phyloP scores from a whole-genome alignment of 148 eudicot species.

The Fagopyrum homotropicum region DNA sequence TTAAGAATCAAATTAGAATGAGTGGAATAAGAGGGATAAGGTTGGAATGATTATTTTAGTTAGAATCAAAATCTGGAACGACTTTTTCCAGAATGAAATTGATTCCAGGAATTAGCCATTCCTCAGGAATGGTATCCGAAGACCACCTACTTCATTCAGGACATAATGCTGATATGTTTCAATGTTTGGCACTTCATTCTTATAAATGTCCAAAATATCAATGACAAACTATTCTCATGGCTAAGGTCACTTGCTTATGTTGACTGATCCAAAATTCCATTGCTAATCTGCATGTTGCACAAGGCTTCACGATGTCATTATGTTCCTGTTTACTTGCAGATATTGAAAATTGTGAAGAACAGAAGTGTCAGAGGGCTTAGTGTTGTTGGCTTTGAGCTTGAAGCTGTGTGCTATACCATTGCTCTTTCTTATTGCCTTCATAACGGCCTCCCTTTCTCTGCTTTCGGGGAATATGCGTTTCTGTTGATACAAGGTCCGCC shows the following conservation, averaged over 20 bases:
- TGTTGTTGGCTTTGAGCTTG: slow-evolving; percentile 78
- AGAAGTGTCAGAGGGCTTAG: slow-evolving; percentile 84
- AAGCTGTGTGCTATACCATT: slow-evolving; percentile 88
- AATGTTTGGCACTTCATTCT: not conserved
- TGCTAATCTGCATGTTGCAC: not conserved
- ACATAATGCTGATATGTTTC: not conserved
- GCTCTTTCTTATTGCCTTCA: slow-evolving; percentile 96
- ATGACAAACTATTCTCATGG: not conserved
- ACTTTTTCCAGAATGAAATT: no score
- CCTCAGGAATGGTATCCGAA: no score
- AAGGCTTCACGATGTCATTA: not conserved
- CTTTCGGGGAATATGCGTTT: slow-evolving; percentile 88
- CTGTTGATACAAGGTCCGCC: slow-evolving; percentile 74
- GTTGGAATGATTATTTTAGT: no score
- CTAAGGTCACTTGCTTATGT: not conserved
- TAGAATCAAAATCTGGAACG: no score
- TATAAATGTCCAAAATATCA: not conserved
- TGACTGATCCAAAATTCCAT: not conserved
- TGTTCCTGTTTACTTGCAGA: slow-evolving; percentile 34
- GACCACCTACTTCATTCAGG: no score
- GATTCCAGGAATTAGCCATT: no score
- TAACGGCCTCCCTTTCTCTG: slow-evolving; percentile 95
- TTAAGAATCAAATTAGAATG: no score
- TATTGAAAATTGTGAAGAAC: slow-evolving; percentile 64
- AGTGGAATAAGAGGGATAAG: no score